Conservation (phyloP, 2,329 filamentous ascomycete genomes). For the Cladophialophora carrionii region DNA sequence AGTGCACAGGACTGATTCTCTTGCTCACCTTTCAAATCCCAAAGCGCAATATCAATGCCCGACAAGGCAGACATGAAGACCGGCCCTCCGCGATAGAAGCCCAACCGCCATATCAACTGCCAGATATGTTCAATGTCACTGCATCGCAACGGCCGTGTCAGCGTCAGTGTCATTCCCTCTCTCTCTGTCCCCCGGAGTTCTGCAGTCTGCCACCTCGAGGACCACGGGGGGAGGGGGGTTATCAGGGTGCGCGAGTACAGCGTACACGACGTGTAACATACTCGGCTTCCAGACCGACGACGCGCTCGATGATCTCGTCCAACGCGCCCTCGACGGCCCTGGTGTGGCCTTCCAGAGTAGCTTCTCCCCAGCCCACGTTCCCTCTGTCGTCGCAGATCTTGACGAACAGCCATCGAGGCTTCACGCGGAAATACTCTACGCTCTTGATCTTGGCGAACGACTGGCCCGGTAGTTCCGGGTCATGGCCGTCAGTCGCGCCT, state of each 20-base stretch:
- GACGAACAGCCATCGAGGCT: slow-evolving; percentile 76
- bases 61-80: slow-evolving; percentile 80
- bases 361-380: slow-evolving; percentile 72
- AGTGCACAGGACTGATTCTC: neutral
- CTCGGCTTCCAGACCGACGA: slow-evolving; percentile 72
- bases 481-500: slow-evolving; percentile 22
- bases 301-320: slow-evolving; percentile 65
- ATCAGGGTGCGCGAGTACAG: no score
- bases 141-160: neutral
- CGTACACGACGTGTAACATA: slow-evolving; percentile 48
- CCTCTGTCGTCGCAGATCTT: slow-evolving; percentile 71
- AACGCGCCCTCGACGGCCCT: slow-evolving; percentile 74
- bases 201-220: neutral
- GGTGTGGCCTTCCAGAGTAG: slow-evolving; percentile 72
- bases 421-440: slow-evolving; percentile 75
- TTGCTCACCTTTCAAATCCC: slow-evolving; percentile 69
- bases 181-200: neutral
- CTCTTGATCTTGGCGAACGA: slow-evolving; percentile 53
- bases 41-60: slow-evolving; percentile 77
- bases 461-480: slow-evolving; percentile 11
- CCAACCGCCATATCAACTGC: slow-evolving; percentile 65
- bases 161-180: no score
- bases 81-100: slow-evolving; percentile 76
- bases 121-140: slow-evolving; percentile 77
- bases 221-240: no score